Evolutionary conservation across 805 yeast species (phyloP).

Genomic region (Ascoidea tarda): DNA sequence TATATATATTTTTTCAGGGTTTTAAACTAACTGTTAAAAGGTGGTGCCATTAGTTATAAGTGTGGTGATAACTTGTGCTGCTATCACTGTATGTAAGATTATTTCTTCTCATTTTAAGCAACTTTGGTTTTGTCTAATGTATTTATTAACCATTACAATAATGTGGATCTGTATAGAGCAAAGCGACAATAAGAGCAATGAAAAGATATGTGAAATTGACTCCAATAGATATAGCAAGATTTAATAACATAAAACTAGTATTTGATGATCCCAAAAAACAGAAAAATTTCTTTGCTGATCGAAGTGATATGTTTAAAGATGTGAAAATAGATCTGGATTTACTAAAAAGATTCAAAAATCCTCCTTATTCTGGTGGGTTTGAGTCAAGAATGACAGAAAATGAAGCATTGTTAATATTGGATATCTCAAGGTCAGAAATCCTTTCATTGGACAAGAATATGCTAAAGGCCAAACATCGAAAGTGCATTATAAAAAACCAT

Average conservation of each 20-base stretch:
- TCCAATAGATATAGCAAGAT: slow-evolving; percentile 19
- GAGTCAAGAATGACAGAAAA: slow-evolving; percentile 81
- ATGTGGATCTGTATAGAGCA: slow-evolving; percentile 2
- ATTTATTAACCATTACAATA: too few relatives aligned
- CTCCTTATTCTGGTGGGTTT: slow-evolving; percentile 49
- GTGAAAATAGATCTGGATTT: slow-evolving; percentile 12
- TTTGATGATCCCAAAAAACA: slow-evolving; percentile 20
- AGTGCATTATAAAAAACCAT: slow-evolving; percentile 77
- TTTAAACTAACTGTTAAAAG: background rate
- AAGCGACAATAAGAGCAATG: slow-evolving; percentile 19
- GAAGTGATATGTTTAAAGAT: too few relatives aligned
- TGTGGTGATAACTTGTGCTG: slow-evolving; percentile 13
- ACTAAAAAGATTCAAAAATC: slow-evolving; percentile 13
- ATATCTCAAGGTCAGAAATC: slow-evolving; percentile 41
- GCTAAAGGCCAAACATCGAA: slow-evolving; percentile 69
- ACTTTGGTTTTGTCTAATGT: too few relatives aligned
- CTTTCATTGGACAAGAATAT: slow-evolving; percentile 40
- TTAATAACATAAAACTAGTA: slow-evolving; percentile 41
- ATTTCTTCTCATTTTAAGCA: background rate
- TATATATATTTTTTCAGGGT: too few relatives aligned
- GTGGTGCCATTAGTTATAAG: slow-evolving; percentile 16
- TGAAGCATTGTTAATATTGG: slow-evolving; percentile 80
- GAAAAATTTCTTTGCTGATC: too few relatives aligned
- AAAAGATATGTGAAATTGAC: slow-evolving; percentile 13
- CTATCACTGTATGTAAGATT: slow-evolving; percentile 13